Evolutionary conservation across 371 early-diverging fungal species (phyloP).

Genomic region (Racocetra persica): DNA sequence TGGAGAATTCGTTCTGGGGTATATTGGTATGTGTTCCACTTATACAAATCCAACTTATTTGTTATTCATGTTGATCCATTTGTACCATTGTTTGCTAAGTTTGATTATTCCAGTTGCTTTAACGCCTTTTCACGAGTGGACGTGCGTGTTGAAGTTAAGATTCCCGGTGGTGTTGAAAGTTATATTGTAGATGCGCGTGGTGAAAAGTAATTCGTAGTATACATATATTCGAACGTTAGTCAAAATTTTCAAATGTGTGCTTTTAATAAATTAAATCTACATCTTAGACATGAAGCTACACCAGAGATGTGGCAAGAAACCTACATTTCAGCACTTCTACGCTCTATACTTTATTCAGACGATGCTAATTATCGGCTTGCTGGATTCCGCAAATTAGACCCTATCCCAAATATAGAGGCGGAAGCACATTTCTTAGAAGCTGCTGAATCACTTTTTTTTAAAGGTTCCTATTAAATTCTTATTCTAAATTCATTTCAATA

Average conservation of each 20-base stretch:
- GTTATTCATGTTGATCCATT: background rate
- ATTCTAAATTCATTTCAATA: too few relatives aligned
- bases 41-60: background rate
- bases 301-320: conserved; percentile 91
- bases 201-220: conserved; percentile 59
- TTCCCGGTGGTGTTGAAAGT: conserved; percentile 96
- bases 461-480: conserved; percentile 54
- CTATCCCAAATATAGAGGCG: conserved; percentile 72
- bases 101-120: conserved; percentile 73
- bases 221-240: too few relatives aligned
- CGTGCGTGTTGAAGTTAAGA: conserved; percentile 95
- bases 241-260: background rate
- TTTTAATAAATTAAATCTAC: background rate
- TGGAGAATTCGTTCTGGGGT: conserved; percentile 78
- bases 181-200: conserved; percentile 86
- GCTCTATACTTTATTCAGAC: conserved; percentile 90
- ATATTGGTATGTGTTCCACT: conserved; percentile 61
- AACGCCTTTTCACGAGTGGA: conserved; percentile 96
- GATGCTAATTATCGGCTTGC: conserved; percentile 84
- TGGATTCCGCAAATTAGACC: conserved; percentile 88
- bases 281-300: conserved; percentile 70
- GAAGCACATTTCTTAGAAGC: conserved; percentile 88
- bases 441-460: conserved; percentile 82
- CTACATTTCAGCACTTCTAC: conserved; percentile 83
- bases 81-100: background rate